A percentile compares a stretch with the other conserved stretches of the same genome.
phyloP scores from a whole-genome alignment of 805 yeast species.

The Kazachstania taianensis region DNA sequence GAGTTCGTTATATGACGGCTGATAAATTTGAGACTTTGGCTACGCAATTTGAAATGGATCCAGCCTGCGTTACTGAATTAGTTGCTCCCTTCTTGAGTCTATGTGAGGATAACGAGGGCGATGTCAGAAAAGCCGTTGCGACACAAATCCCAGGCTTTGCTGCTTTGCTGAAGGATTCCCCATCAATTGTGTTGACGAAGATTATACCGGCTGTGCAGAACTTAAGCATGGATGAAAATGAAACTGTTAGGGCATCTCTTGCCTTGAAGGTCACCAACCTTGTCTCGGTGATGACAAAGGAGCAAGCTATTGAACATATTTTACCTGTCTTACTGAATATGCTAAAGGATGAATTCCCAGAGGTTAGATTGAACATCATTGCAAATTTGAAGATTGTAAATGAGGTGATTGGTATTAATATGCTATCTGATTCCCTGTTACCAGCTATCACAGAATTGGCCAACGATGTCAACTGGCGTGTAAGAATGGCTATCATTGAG shows the following conservation, averaged over 20 bases:
- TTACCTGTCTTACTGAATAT: constrained; percentile 83
- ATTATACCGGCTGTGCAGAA: constrained; percentile 77
- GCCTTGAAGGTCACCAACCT: constrained; percentile 81
- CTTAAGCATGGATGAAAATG: constrained; percentile 83
- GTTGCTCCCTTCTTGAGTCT: constrained; percentile 56
- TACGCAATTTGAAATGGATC: constrained; percentile 46
- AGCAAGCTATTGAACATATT: constrained; percentile 68
- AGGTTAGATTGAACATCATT: constrained; percentile 88
- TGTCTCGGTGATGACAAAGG: constrained; percentile 78
- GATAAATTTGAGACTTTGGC: constrained; percentile 78
- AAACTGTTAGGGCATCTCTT: constrained; percentile 84
- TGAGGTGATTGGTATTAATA: constrained; percentile 86
- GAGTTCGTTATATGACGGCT: constrained; percentile 97
- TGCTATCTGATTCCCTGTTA: constrained; percentile 72
- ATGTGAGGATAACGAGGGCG: constrained; percentile 90
- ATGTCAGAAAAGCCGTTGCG: constrained; percentile 90
- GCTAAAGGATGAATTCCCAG: constrained; percentile 96
- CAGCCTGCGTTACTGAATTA: constrained; percentile 41
- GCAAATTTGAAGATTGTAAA: constrained; percentile 86
- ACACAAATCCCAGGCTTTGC: constrained; percentile 79
- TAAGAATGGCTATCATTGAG: constrained; percentile 90
- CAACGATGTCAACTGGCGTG: constrained; percentile 96
- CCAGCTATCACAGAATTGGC: constrained; percentile 97
- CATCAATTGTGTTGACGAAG: constrained; percentile 48
- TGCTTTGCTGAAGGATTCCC: constrained; percentile 36